phyloP scores from a whole-genome alignment of 2,329 filamentous ascomycete genomes.

The Diaporthe sp. region DNA sequence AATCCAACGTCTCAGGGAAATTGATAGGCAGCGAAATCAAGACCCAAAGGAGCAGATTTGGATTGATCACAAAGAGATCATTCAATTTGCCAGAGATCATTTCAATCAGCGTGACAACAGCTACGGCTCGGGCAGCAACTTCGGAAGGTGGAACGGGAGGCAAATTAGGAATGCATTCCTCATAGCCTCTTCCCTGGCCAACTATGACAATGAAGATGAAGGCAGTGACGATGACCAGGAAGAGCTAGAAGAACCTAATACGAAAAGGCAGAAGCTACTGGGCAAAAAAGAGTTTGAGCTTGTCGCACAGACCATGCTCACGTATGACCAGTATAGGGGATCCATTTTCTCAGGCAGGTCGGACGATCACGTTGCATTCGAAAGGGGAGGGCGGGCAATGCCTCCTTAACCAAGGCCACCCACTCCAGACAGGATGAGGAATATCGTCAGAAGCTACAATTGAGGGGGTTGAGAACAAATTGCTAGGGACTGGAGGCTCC shows the following conservation, averaged over 20 bases:
- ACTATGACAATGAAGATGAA: neutral
- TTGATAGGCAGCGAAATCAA: constrained; percentile 1
- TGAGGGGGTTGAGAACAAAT: neutral
- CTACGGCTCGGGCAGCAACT: constrained; percentile 23
- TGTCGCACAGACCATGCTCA: neutral
- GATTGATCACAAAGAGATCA: constrained; percentile 1
- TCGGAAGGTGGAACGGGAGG: constrained; percentile 48
- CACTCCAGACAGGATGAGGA: constrained; percentile 2
- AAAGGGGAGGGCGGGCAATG: constrained; percentile 17
- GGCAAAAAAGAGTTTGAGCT: constrained; percentile 13
- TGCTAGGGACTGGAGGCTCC: neutral
- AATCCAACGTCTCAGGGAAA: constrained; percentile 15
- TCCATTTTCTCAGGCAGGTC: constrained; percentile 10
- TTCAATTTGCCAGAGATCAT: constrained; percentile 21
- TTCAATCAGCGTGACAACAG: neutral
- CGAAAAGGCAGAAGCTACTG: constrained; percentile 16
- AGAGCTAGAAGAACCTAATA: neutral
- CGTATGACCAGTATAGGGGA: constrained; percentile 22
- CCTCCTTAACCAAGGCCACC: neutral
- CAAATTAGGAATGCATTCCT: constrained; percentile 53
- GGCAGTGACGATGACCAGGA: neutral
- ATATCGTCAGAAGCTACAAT: neutral
- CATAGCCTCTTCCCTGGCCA: constrained; percentile 42
- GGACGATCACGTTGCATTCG: neutral
- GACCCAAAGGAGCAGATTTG: constrained; percentile 39